Evolutionary conservation across 345 rosid species (phyloP).

Genomic region (Punica granatum): DNA sequence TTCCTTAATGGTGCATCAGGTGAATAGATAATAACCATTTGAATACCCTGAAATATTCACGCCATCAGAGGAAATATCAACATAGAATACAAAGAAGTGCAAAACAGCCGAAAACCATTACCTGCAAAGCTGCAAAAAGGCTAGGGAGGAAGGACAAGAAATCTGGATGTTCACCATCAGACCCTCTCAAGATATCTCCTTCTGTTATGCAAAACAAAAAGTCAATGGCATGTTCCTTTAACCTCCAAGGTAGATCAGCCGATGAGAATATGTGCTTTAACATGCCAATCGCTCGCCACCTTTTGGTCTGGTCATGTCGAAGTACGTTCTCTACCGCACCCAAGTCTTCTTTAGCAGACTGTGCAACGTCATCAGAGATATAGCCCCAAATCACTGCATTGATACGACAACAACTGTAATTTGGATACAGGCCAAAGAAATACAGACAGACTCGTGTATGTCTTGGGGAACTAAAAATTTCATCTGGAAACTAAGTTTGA

Average conservation of each 20-base stretch:
- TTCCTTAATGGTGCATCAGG: constrained; percentile 48
- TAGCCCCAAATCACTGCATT: constrained; percentile 61
- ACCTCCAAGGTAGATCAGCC: constrained; percentile 50
- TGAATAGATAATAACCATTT: constrained; percentile 43
- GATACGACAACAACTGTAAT: constrained; percentile 12
- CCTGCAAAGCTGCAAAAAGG: constrained; percentile 67
- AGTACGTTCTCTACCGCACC: constrained; percentile 42
- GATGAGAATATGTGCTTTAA: constrained; percentile 54
- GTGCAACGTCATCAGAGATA: constrained; percentile 38
- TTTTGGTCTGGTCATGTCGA: constrained; percentile 38
- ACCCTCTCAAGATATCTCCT: constrained; percentile 27
- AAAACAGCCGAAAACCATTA: constrained; percentile 16
- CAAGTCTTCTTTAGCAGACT: constrained; percentile 38
- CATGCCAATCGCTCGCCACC: constrained; percentile 84
- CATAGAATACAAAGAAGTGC: constrained; percentile 8
- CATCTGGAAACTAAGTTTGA: not conserved
- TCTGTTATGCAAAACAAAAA: constrained; percentile 53
- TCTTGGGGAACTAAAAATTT: not conserved
- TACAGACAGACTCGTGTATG: not conserved
- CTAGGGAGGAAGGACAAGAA: constrained; percentile 47
- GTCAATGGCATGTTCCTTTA: constrained; percentile 55
- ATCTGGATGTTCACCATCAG: constrained; percentile 32
- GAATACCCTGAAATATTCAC: constrained; percentile 42
- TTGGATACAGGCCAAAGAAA: not conserved
- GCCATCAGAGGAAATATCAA: constrained; percentile 5